Conservation (phyloP, 495 filamentous ascomycete genomes). For the Choiromyces venosus region DNA sequence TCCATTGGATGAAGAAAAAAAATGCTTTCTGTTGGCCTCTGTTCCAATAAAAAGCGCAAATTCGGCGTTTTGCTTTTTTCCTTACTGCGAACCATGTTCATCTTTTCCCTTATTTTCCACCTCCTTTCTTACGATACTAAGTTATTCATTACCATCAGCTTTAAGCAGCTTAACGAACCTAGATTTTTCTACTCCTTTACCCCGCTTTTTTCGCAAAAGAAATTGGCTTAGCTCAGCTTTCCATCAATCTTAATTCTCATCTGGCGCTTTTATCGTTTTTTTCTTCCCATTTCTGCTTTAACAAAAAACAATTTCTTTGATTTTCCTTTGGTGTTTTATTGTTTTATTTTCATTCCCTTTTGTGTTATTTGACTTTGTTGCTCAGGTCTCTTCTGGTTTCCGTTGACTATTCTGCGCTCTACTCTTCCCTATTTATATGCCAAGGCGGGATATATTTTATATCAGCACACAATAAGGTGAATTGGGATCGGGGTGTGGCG, state of each 20-base stretch:
- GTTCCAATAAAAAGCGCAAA: constrained; percentile 17
- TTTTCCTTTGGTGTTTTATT: constrained; percentile 6
- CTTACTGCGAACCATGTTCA: background rate
- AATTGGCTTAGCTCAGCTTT: background rate
- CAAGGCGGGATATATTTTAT: background rate
- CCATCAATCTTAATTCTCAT: background rate
- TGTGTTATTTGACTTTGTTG: background rate
- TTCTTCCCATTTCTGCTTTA: background rate
- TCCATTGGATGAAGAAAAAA: background rate
- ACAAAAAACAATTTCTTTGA: constrained; percentile 32
- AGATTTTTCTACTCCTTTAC: constrained; percentile 23
- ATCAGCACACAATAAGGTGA: background rate
- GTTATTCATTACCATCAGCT: background rate
- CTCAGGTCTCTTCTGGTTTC: background rate
- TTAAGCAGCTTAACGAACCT: constrained; percentile 19
- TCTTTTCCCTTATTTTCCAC: constrained; percentile 6
- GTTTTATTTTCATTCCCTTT: background rate
- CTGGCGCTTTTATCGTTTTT: background rate
- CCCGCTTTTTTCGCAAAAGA: background rate
- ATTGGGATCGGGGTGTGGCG: background rate
- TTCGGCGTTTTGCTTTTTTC: constrained; percentile 14
- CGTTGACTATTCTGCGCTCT: background rate
- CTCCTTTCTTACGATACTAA: constrained; percentile 4
- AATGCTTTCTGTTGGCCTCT: constrained; percentile 9
- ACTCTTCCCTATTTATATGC: background rate